phyloP scores from a whole-genome alignment of 768 basidiomycete species.

The Mycena rebaudengoi region DNA sequence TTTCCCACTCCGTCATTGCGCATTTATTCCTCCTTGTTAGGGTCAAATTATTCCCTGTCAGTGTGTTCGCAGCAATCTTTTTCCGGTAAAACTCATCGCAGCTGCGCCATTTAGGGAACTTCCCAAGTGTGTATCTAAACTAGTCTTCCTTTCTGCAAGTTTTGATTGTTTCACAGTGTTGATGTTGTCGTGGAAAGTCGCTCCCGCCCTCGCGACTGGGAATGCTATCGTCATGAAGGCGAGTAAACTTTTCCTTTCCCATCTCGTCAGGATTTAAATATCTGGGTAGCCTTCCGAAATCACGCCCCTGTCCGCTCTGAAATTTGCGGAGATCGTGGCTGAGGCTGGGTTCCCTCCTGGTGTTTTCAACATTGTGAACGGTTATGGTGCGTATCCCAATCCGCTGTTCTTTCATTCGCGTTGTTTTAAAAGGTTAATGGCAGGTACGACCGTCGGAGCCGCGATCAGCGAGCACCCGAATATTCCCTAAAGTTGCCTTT shows the following conservation, averaged over 20 bases:
- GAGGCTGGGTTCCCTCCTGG: slow-evolving; percentile 79
- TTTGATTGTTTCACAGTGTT: slow-evolving; percentile 12
- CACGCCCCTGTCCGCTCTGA: slow-evolving; percentile 69
- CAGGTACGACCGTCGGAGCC: slow-evolving; percentile 57
- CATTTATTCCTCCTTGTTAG: too few relatives aligned
- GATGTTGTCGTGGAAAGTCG: slow-evolving; percentile 42
- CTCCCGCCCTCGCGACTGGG: slow-evolving; percentile 50
- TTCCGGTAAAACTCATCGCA: too few relatives aligned
- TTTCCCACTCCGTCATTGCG: too few relatives aligned
- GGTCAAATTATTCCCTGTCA: slow-evolving; percentile 55
- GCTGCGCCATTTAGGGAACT: slow-evolving; percentile 65
- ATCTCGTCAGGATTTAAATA: too few relatives aligned
- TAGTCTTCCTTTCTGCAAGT: neutral
- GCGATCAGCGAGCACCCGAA: slow-evolving; percentile 66
- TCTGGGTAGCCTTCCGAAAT: slow-evolving; percentile 66
- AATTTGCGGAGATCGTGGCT: slow-evolving; percentile 55
- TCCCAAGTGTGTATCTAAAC: slow-evolving; percentile 50
- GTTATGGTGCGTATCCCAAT: slow-evolving; percentile 62
- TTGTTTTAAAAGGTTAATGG: too few relatives aligned
- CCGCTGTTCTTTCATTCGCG: neutral
- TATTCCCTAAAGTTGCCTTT: slow-evolving; percentile 81
- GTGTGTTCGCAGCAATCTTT: too few relatives aligned
- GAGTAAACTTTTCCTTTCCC: too few relatives aligned
- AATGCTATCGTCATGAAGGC: slow-evolving; percentile 68
- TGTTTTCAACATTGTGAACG: slow-evolving; percentile 73